Conservation (phyloP, 768 basidiomycete species). For the Pilatotrama ljubarskyi region DNA sequence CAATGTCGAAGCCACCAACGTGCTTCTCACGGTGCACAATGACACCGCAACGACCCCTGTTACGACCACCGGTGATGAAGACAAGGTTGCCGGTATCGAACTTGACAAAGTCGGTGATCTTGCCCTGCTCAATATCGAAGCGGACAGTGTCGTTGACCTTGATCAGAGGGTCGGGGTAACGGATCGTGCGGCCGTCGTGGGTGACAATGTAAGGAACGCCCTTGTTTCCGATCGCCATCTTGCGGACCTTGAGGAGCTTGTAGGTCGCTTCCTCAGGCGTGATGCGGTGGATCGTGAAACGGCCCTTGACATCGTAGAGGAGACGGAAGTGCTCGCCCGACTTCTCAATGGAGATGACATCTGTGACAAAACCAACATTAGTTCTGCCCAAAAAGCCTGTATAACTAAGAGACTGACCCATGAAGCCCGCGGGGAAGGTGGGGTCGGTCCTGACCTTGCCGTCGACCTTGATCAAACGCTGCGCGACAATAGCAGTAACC, state of each 20-base stretch:
- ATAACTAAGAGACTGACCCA: constrained; percentile 59
- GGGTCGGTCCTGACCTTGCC: constrained; percentile 97
- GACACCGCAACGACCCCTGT: constrained; percentile 98
- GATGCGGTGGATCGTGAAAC: constrained; percentile 99
- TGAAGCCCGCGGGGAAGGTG: constrained; percentile 96
- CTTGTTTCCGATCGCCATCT: constrained; percentile 87
- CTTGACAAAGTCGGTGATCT: constrained; percentile 90
- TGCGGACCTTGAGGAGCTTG: constrained; percentile 95
- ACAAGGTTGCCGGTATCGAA: constrained; percentile 98
- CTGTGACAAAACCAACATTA: constrained; percentile 39
- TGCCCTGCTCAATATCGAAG: constrained; percentile 92
- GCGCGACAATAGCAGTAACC: constrained; percentile 91
- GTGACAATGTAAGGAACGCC: constrained; percentile 98
- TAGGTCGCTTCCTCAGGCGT: constrained; percentile 94
- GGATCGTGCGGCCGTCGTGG: constrained; percentile 99
- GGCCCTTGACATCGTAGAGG: constrained; percentile 98
- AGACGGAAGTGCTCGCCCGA: constrained; percentile 99
- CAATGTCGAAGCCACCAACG: constrained; percentile 97
- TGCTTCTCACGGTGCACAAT: constrained; percentile 98
- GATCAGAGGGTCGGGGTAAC: constrained; percentile 96
- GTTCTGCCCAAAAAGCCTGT: background rate
- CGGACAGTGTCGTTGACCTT: constrained; percentile 97
- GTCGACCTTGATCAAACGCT: constrained; percentile 98
- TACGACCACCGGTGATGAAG: constrained; percentile 98
- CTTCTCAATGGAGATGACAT: constrained; percentile 96